Percentiles rank a stretch among this genome's conserved stretches.
Evolutionary conservation across 257 asterid genomes (phyloP).

Genomic region (Ocimum tenuiflorum): DNA sequence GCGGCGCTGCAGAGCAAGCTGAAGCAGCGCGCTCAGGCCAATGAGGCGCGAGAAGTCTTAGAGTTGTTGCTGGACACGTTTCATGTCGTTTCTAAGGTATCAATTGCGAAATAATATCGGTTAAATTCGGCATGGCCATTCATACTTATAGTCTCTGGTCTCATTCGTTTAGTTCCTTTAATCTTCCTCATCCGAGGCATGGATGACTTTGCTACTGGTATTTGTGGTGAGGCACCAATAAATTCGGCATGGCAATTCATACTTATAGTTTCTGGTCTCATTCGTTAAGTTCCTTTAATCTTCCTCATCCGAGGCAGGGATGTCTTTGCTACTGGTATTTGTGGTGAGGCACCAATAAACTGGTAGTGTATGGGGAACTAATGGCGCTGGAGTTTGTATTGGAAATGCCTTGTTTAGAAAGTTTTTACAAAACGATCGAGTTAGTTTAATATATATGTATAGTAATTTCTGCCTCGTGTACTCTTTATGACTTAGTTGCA

Average conservation of each 20-base stretch:
- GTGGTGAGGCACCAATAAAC: too few species aligned
- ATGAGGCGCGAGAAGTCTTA: slow-evolving; percentile 72
- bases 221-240: too few species aligned
- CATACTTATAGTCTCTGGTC: background rate
- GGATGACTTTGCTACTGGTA: background rate
- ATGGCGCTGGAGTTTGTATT: too few species aligned
- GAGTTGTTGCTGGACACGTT: slow-evolving; percentile 88
- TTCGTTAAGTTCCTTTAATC: background rate
- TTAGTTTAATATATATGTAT: too few species aligned
- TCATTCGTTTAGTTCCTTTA: background rate
- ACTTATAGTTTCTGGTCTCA: background rate
- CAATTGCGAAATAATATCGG: background rate
- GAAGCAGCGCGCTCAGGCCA: slow-evolving; percentile 83
- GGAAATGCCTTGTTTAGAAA: too few species aligned
- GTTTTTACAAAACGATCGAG: too few species aligned
- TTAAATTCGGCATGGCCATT: background rate
- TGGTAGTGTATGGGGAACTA: too few species aligned
- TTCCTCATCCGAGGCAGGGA: background rate
- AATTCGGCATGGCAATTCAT: background rate
- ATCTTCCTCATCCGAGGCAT: background rate
- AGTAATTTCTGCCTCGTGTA: too few species aligned
- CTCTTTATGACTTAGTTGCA: too few species aligned
- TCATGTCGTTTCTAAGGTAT: slow-evolving; percentile 91
- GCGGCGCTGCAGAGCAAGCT: slow-evolving; percentile 66
- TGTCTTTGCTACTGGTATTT: background rate